phyloP scores from a whole-genome alignment of 345 rosid genomes.

The Linum tenue region DNA sequence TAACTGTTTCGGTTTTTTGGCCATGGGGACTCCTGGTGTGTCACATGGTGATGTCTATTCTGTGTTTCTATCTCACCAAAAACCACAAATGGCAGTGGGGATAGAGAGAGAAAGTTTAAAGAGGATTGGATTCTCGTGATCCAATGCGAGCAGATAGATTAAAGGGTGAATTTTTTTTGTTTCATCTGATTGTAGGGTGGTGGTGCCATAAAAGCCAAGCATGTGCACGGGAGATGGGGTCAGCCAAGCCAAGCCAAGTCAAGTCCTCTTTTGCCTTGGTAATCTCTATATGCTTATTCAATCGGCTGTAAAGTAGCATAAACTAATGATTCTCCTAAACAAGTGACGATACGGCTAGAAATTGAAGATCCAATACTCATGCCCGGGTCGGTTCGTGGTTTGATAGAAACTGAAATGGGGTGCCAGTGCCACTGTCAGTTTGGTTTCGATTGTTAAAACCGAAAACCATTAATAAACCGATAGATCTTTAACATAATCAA shows the following conservation, averaged over 20 bases:
- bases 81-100: not conserved
- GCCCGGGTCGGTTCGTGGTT: too few species aligned
- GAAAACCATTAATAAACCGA: too few species aligned
- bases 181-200: not conserved
- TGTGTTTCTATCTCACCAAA: not conserved
- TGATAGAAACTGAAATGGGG: too few species aligned
- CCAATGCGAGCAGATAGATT: constrained; percentile 8
- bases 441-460: too few species aligned
- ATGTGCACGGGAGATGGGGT: not conserved
- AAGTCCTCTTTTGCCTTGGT: not conserved
- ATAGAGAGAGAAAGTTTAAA: not conserved
- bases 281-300: not conserved
- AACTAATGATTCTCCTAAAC: too few species aligned
- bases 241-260: too few species aligned
- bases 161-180: not conserved
- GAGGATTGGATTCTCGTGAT: constrained; percentile 12
- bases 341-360: too few species aligned
- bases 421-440: too few species aligned
- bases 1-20: not conserved
- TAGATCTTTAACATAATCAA: too few species aligned
- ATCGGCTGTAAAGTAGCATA: too few species aligned
- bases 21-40: not conserved
- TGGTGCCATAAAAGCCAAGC: not conserved
- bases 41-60: constrained; percentile 19
- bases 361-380: too few species aligned